Base-by-base conservation (phyloP, 192 early-diverging fungal genomes). In the Coemansia sp. region DNA sequence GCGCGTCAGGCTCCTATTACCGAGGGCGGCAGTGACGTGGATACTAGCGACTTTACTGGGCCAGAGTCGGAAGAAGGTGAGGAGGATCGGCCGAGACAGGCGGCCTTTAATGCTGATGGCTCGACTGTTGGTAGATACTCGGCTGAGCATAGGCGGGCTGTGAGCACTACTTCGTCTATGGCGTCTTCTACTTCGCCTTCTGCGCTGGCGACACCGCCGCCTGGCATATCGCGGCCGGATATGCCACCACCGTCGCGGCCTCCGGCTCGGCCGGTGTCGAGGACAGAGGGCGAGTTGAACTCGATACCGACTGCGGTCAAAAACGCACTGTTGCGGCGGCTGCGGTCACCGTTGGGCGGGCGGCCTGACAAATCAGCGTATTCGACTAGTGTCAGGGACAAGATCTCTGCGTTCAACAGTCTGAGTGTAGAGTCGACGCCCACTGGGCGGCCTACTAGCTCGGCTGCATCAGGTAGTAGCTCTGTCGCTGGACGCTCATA, bases 191-290 rank as follows among this genome's bases (percentile, higher is more conserved):
- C 31, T 6, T 46, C 27, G 33, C 16, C 66, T 11, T 49, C 44
- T 15, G 54, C 54, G 55, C 55, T 18, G 16, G 55, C 55, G 31
- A 63, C n/a, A 4, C 11, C 70, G 8, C 11, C 70, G 10, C 34
- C 47, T 11, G 62, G 61, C 0, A 62, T 70, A 0, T 59, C 68
- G 41, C 68, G 75, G 1, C 65, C 79, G 3, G 72, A 77, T 29
- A 82, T 82, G 75, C 80, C 80, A 18, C 80, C 80, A 2, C 80
- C 80, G 33, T 65, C 71, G 24, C 73, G 79, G 20, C 67, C 72
- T 3, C 46, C 44, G 31, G 61, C 60, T 8, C 49, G n/a, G 15
- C 65, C 46, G 16, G 57, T 43, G 7, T 36, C 77, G 15, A 18
- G 46, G 18, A 47, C 61, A 38, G 12, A 55, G 9, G 43, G 65